Percentiles rank a stretch among this genome's conserved stretches.
These are phyloP conservation scores for Artemisia annua DNA, from an alignment of 129 eudicot genomes.

Conservation along the genomic window DNA sequence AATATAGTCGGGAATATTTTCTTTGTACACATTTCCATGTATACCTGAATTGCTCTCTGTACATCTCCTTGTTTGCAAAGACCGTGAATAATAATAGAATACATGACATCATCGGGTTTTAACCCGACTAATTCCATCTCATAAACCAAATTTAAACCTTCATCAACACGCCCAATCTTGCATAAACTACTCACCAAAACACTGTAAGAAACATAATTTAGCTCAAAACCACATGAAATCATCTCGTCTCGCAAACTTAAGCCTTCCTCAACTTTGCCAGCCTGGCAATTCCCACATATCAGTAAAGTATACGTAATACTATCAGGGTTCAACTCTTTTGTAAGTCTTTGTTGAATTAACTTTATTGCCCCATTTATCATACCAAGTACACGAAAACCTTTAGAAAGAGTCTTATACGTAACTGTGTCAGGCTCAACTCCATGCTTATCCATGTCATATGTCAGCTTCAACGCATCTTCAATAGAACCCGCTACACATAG, in stretches of 20 bases:
- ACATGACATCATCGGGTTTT: conserved; percentile 63
- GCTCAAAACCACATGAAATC: conserved; percentile 53
- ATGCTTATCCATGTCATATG: conserved; percentile 71
- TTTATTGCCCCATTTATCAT: conserved; percentile 45
- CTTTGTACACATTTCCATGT: conserved; percentile 49
- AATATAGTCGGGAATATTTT: conserved; percentile 40
- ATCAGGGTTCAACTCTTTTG: conserved; percentile 52
- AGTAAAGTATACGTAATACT: conserved; percentile 54
- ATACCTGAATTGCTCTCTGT: conserved; percentile 55
- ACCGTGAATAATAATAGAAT: conserved; percentile 66
- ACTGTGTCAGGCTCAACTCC: conserved; percentile 67
- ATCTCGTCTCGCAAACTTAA: conserved; percentile 63
- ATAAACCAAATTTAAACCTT: conserved; percentile 56
- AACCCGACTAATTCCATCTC: conserved; percentile 54
- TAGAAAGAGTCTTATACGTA: conserved; percentile 70
- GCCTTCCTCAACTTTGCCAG: conserved; percentile 60
- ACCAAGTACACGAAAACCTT: conserved; percentile 78
- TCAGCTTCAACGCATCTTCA: conserved; percentile 75
- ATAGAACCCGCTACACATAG: conserved; percentile 72
- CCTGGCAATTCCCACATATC: conserved; percentile 73
- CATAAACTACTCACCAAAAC: conserved; percentile 69
- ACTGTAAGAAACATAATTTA: conserved; percentile 50
- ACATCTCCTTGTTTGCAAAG: conserved; percentile 77
- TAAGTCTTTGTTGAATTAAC: conserved; percentile 42
- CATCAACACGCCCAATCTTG: conserved; percentile 57